Percentiles rank a stretch among this genome's conserved stretches.
Evolutionary conservation across 2,329 filamentous ascomycete species (phyloP).

Genomic region (Penicillium digitatum): DNA sequence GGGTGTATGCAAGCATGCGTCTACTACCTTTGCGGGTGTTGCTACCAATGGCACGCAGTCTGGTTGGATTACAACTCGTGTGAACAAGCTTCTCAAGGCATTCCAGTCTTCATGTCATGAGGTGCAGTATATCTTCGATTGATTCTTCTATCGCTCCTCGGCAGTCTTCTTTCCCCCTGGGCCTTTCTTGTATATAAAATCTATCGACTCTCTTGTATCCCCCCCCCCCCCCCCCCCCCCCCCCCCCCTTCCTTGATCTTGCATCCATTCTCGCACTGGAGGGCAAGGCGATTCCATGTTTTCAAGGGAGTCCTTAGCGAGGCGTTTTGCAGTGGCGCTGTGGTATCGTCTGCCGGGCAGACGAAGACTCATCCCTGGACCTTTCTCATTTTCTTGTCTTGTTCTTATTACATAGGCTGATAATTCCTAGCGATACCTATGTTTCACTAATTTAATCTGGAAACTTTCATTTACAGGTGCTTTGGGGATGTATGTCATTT

Average conservation of each 20-base stretch:
- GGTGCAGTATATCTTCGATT: slow-evolving; percentile 23
- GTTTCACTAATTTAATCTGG: background rate
- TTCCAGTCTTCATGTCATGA: slow-evolving; percentile 25
- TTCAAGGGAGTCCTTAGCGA: slow-evolving; percentile 12
- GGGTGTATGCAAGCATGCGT: slow-evolving; percentile 18
- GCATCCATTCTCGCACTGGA: background rate
- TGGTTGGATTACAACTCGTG: slow-evolving; percentile 26
- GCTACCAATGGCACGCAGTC: slow-evolving; percentile 18
- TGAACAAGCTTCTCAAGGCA: slow-evolving; percentile 21
- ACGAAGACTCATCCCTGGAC: background rate
- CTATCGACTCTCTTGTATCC: slow-evolving; percentile 10
- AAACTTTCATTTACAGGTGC: background rate
- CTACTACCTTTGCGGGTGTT: slow-evolving; percentile 20
- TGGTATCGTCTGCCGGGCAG: slow-evolving; percentile 13
- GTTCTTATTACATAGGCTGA: background rate
- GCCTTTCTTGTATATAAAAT: slow-evolving; percentile 15
- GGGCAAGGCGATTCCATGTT: background rate
- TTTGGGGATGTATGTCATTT: background rate
- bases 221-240: slow-evolving; percentile 2
- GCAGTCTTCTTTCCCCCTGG: background rate
- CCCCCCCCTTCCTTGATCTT: background rate
- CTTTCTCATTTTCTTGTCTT: background rate
- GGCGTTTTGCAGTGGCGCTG: slow-evolving; percentile 16
- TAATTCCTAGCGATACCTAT: background rate
- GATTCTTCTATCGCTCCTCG: background rate